Base-by-base conservation (phyloP, 495 filamentous ascomycete species). In the Podospora sp. region DNA sequence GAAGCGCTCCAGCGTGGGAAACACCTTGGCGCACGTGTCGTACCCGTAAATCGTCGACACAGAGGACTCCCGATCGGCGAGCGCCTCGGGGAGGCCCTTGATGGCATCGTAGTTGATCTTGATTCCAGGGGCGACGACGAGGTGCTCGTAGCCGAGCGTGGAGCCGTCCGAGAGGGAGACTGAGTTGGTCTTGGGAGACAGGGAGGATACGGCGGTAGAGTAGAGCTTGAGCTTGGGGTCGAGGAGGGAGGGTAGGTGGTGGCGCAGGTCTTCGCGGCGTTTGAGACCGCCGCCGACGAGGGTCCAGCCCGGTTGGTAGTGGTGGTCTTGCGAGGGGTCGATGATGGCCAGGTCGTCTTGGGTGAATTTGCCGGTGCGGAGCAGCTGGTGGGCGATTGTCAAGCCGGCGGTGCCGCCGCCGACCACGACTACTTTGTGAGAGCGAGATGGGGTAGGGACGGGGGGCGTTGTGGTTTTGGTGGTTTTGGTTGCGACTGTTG, bases 281-380 rank as follows among this genome's bases (percentile, higher is more conserved):
- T 87, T 89, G 53, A 91, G 80, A 16, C 88, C 88, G 26, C 87
- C 87, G 16, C 73, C 88, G 40, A 90, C 88, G 2, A 91, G 81
- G 12, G 88, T 90, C 88, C 88, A 91, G 63, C 88, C 88, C 2
- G 88, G 88, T 75, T 91, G 88, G 77, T 90, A 91, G 79, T 90
- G 83, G 76, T 91, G 88, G 77, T 81, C 87, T 67, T 81, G 71
- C 0, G 88, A 81, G 0, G 88, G 88, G 72, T 91, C 88, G 56
- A 91, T 74, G 49, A 91, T 74, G n/a, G 88, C 88, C 65, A 91
- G 87, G 65, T 91, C 88, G 52, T 89, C 82, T 55, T 83, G 81
- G 0, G 76, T 68, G 68, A 89, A 87, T 56, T 83, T 81, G 50
- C 84, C 81, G 4, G 80, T 80, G 26, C 80, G 80, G 7, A 89